Percentiles rank a stretch among this genome's conserved stretches.
Conservation (phyloP, 495 filamentous ascomycete genomes). For the Barbatosphaeria neglecta region DNA sequence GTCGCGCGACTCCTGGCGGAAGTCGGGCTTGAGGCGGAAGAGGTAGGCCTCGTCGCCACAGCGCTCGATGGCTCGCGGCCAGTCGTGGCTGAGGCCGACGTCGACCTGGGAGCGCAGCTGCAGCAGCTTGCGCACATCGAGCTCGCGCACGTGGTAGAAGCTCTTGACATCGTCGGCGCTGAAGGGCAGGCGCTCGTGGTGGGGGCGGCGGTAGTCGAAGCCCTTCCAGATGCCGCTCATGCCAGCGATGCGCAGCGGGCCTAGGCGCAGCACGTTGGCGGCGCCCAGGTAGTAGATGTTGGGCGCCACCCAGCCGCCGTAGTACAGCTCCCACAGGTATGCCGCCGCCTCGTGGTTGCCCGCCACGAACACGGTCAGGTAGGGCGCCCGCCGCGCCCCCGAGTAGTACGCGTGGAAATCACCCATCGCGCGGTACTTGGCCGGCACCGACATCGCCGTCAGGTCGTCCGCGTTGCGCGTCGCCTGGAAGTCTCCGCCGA, state of each 20-base stretch:
- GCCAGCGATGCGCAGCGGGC: constrained; percentile 76
- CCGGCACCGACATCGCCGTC: constrained; percentile 72
- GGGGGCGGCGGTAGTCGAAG: constrained; percentile 68
- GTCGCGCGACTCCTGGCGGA: constrained; percentile 58
- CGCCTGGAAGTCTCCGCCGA: constrained; percentile 87
- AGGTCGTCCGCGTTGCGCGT: constrained; percentile 81
- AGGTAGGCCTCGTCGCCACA: constrained; percentile 52
- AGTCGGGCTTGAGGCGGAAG: constrained; percentile 58
- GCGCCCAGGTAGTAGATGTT: constrained; percentile 96
- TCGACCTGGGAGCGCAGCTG: constrained; percentile 74
- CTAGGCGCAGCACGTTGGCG: constrained; percentile 73
- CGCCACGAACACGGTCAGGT: constrained; percentile 80
- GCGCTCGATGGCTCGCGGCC: constrained; percentile 73
- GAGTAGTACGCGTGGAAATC: constrained; percentile 94
- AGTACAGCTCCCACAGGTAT: constrained; percentile 80
- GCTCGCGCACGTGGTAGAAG: constrained; percentile 78
- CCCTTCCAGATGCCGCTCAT: constrained; percentile 90
- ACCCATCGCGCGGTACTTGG: constrained; percentile 70
- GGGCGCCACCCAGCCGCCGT: constrained; percentile 92
- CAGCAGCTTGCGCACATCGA: constrained; percentile 87
- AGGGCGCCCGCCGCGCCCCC: constrained; percentile 64
- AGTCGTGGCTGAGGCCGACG: constrained; percentile 87
- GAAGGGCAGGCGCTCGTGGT: constrained; percentile 82
- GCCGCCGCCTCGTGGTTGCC: constrained; percentile 92
- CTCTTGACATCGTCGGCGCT: constrained; percentile 55